phyloP scores from a whole-genome alignment of 139 green algal species.

The Pseudopediastrum boryanum region DNA sequence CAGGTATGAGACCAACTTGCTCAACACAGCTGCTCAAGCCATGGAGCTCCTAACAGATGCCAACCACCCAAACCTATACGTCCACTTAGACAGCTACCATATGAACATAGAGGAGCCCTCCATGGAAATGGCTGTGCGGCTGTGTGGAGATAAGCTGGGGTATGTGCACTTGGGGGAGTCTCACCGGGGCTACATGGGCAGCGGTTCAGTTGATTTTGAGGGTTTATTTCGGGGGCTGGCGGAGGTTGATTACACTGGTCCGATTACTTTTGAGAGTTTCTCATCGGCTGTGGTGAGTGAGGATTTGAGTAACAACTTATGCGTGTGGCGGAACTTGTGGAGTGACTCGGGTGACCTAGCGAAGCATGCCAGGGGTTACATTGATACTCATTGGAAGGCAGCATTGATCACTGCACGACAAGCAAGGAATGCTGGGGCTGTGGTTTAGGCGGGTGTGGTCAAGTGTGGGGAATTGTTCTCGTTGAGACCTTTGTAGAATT shows the following conservation, averaged over 20 bases:
- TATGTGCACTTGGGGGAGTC: slow-evolving; percentile 63
- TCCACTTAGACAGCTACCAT: slow-evolving; percentile 70
- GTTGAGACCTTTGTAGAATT: too few species aligned
- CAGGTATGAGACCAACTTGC: slow-evolving; percentile 63
- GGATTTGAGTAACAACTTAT: slow-evolving; percentile 52
- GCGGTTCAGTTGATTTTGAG: slow-evolving; percentile 51
- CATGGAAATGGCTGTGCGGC: slow-evolving; percentile 39
- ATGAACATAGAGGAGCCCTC: slow-evolving; percentile 62
- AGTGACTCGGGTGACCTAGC: slow-evolving; percentile 29
- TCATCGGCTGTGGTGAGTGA: slow-evolving; percentile 52
- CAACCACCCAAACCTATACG: slow-evolving; percentile 46
- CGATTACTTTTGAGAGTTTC: slow-evolving; percentile 68
- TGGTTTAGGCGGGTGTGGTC: too few species aligned
- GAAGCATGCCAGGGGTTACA: slow-evolving; percentile 20
- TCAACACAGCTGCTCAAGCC: slow-evolving; percentile 57
- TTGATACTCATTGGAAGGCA: slow-evolving; percentile 21
- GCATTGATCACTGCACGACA: slow-evolving; percentile 14
- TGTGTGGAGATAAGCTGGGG: slow-evolving; percentile 44
- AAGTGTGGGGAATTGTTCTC: too few species aligned
- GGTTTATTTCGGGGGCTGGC: slow-evolving; percentile 50
- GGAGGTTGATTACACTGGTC: slow-evolving; percentile 38
- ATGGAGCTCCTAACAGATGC: slow-evolving; percentile 53
- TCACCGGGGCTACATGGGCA: slow-evolving; percentile 66
- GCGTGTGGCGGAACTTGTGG: slow-evolving; percentile 64
- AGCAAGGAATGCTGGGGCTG: too few species aligned